Percentiles rank a stretch among this genome's conserved stretches.
These are phyloP conservation scores for Pulveroboletus sp. DNA, from an alignment of 1,284 basidiomycete species.

Conservation along the genomic window DNA sequence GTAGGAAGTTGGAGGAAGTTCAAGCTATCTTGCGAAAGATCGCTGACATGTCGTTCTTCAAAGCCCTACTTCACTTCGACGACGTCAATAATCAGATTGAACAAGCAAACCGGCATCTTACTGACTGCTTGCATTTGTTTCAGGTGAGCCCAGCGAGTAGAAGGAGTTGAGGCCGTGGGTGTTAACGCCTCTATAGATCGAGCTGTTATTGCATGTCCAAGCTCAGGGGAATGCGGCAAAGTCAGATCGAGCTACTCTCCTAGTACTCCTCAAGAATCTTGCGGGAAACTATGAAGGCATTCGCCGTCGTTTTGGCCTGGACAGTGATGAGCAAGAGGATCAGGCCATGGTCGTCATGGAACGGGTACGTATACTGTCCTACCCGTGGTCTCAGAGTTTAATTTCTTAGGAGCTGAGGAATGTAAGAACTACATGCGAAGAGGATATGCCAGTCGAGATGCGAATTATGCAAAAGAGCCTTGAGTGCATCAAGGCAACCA, in stretches of 20 bases:
- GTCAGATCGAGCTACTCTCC: background rate
- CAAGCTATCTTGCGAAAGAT: background rate
- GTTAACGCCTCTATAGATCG: background rate
- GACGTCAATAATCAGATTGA: background rate
- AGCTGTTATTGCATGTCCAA: background rate
- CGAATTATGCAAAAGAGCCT: slow-evolving; percentile 3
- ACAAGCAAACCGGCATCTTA: background rate
- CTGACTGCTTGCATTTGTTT: slow-evolving; percentile 1
- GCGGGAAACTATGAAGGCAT: background rate
- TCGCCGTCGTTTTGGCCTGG: background rate
- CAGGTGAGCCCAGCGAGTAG: background rate
- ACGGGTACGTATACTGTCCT: background rate
- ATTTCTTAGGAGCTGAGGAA: background rate
- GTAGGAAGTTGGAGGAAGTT: background rate
- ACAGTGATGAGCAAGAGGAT: background rate
- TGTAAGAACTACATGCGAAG: background rate
- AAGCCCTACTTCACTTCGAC: slow-evolving; percentile 4
- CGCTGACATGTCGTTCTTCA: slow-evolving; percentile 3
- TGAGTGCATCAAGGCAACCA: background rate
- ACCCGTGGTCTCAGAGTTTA: background rate
- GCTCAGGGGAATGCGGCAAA: background rate
- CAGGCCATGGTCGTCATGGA: slow-evolving; percentile 5
- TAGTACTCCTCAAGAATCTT: background rate
- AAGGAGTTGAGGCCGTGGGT: too few species aligned
- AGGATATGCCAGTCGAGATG: background rate